Conservation (phyloP, 1,284 basidiomycete genomes). For the Stereum hirsutum region DNA sequence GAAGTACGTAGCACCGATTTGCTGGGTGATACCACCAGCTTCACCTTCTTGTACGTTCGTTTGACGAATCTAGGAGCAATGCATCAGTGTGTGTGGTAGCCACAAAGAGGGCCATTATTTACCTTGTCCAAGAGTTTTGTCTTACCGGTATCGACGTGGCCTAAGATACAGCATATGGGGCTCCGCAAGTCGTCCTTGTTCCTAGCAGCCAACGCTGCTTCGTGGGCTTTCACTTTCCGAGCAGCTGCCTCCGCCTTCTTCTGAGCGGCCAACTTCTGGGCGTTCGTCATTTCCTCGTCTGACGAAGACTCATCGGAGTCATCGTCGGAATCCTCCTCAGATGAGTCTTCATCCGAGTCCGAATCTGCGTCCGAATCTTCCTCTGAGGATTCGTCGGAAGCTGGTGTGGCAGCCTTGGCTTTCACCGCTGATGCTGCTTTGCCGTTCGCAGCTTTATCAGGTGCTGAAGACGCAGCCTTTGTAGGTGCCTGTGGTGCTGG, state of each 20-base stretch:
- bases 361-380: constrained; percentile 21
- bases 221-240: constrained; percentile 74
- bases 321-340: constrained; percentile 34
- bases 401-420: constrained; percentile 9
- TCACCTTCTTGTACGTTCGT: constrained; percentile 99
- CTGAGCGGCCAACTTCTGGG: constrained; percentile 64
- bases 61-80: constrained; percentile 78
- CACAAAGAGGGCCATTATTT: constrained; percentile 7
- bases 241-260: constrained; percentile 81
- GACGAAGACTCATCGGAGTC: constrained; percentile 37
- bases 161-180: constrained; percentile 98
- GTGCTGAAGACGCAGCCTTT: constrained; percentile 18
- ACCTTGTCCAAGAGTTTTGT: constrained; percentile 98
- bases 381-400: constrained; percentile 15
- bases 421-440: constrained; percentile 15
- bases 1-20: constrained; percentile 99
- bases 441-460: not conserved
- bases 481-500: constrained; percentile 7
- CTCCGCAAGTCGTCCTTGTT: constrained; percentile 89
- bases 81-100: not conserved
- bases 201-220: constrained; percentile 81
- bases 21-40: constrained; percentile 99
- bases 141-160: constrained; percentile 99
- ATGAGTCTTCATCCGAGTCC: constrained; percentile 27
- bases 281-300: constrained; percentile 46